Evolutionary conservation across 352 stramenopile species (phyloP), one percentile per base, ranked within the genome.

Genomic region (Phytopythium boreale): DNA sequence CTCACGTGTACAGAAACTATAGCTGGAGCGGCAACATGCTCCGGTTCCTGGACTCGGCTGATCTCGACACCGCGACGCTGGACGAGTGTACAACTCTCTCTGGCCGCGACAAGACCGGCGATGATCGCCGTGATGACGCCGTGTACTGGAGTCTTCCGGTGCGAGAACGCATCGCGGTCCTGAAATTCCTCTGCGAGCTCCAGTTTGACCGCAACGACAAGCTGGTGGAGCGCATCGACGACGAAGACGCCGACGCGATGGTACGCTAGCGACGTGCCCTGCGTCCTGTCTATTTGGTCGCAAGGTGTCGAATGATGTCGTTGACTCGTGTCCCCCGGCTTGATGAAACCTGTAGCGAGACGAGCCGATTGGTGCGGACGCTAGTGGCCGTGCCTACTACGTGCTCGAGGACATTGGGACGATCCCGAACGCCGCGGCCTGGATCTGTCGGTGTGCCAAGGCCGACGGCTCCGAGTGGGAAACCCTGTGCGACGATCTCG

Each of bases 161-260:
- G 2, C 60, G 63, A 1, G 71, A 88, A 15, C 74, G 77, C 26
- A 68, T 90, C 20, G 59, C 70, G 4, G 66, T 90, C 9, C 61
- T 92, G 37, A 90, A 90, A 47, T 76, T 79, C 24, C 36, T 90
- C 19, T 92, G 80, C 31, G 80, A 92, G 59, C 66, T 73, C 29
- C 80, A 90, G 47, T 90, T 89, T 37, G 80, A 90, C 58, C 72
- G 77, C 59, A 92, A 90, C 58, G 76, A 87, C 41, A 43, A 63
- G 36, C 71, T 90, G 9, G 60, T 87, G 22, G 72, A 89, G 63
- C 72, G 76, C 47, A 80, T 91, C 57, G 82, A 77, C 31, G 67
- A 79, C 43, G 71, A 85, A 43, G 80, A 84, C 41, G 76, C 69
- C 11, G 74, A 88, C 20, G 73, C 69, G 1, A 75, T 89, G 50